A percentile compares a stretch with the other conserved stretches of the same genome.
These are phyloP conservation scores for Alternaria consortialis DNA, from an alignment of 2,329 filamentous ascomycete genomes.

Conservation along the genomic window DNA sequence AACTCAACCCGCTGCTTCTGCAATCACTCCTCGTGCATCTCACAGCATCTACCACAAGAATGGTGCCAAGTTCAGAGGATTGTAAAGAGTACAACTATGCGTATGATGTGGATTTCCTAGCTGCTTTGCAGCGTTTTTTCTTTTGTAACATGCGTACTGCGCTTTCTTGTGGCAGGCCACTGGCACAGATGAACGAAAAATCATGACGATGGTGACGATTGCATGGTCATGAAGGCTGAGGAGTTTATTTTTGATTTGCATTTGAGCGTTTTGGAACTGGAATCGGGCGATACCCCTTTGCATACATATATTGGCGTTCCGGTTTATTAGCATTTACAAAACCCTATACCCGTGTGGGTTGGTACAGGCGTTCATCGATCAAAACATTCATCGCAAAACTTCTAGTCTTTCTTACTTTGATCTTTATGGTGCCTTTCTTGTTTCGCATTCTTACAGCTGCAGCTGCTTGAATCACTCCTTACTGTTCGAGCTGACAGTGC, in stretches of 20 bases:
- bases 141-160: conserved; percentile 1
- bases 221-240: conserved; percentile 3
- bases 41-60: conserved; percentile 21
- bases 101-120: background rate
- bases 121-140: background rate
- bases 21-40: conserved; percentile 3
- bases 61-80: conserved; percentile 38
- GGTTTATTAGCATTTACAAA: conserved; percentile 5
- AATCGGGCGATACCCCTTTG: conserved; percentile 27
- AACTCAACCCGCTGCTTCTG: conserved; percentile 9
- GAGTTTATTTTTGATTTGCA: background rate
- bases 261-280: conserved; percentile 4
- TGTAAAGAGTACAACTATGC: conserved; percentile 6
- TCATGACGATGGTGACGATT: conserved; percentile 1
- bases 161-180: conserved; percentile 18
- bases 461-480: background rate
- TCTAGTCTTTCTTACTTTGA: too few relatives aligned
- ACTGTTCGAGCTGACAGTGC: background rate
- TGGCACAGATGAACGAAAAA: conserved; percentile 1
- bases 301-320: conserved; percentile 25
- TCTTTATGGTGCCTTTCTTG: background rate
- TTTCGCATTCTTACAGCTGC: background rate
- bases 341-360: background rate
- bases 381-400: background rate
- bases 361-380: background rate